Evolutionary conservation across 352 stramenopile species (phyloP).

Genomic region (Phytophthora fragariaefolia): DNA sequence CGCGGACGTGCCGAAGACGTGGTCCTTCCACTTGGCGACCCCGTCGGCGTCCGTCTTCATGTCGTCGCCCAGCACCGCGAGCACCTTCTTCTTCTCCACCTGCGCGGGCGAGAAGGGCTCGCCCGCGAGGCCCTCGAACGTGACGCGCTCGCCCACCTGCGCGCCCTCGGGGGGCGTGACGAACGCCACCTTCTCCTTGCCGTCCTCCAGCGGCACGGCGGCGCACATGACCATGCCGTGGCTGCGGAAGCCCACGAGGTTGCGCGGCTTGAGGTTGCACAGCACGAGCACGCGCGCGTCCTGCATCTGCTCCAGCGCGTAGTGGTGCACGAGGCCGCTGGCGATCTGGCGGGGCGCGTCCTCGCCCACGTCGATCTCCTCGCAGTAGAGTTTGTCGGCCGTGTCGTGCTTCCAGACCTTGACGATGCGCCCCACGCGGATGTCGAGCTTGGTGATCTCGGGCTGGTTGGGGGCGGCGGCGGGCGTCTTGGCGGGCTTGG

Average conservation of each 20-base stretch:
- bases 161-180: constrained; percentile 82
- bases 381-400: constrained; percentile 92
- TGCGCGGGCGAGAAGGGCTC: constrained; percentile 83
- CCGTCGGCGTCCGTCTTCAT: constrained; percentile 84
- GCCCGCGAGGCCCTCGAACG: constrained; percentile 70
- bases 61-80: constrained; percentile 76
- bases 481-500: constrained; percentile 55
- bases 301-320: constrained; percentile 90
- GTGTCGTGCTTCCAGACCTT: constrained; percentile 94
- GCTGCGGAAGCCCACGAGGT: constrained; percentile 91
- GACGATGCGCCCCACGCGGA: constrained; percentile 91
- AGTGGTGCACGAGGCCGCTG: constrained; percentile 86
- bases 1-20: constrained; percentile 77
- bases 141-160: constrained; percentile 76
- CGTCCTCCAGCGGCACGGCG: constrained; percentile 63
- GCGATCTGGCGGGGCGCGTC: constrained; percentile 87
- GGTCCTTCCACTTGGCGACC: constrained; percentile 86
- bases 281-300: constrained; percentile 85
- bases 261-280: constrained; percentile 92
- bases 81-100: constrained; percentile 92
- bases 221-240: constrained; percentile 94
- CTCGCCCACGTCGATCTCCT: constrained; percentile 93
- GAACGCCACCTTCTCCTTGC: constrained; percentile 85
- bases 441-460: constrained; percentile 93
- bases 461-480: constrained; percentile 62